Conservation (phyloP, 495 filamentous ascomycete genomes). For the Aspergillus campestris region DNA sequence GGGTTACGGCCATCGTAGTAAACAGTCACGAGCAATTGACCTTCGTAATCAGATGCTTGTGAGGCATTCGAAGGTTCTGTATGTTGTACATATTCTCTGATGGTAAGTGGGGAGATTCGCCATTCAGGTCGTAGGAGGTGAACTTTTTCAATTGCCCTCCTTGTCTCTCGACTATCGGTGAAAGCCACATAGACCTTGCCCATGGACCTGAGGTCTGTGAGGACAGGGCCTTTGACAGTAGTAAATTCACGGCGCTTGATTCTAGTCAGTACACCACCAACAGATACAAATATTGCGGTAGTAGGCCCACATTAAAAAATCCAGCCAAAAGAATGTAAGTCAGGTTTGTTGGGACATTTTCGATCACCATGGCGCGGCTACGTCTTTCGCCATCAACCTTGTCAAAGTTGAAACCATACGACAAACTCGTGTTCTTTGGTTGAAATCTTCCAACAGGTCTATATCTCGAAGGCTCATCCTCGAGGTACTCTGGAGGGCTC, state of each 20-base stretch:
- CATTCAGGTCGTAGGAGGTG: slow-evolving; percentile 38
- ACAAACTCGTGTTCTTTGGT: slow-evolving; percentile 2
- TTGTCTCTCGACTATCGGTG: slow-evolving; percentile 49
- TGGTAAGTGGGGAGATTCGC: slow-evolving; percentile 39
- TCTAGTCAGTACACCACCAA: background rate
- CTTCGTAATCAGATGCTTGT: slow-evolving; percentile 32
- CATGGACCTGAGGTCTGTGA: slow-evolving; percentile 20
- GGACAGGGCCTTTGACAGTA: slow-evolving; percentile 23
- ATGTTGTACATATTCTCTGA: slow-evolving; percentile 26
- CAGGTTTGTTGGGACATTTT: slow-evolving; percentile 19
- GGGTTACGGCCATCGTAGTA: slow-evolving; percentile 18
- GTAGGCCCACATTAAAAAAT: slow-evolving; percentile 23
- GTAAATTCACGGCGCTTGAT: slow-evolving; percentile 26
- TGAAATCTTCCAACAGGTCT: slow-evolving; percentile 9
- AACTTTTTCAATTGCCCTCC: slow-evolving; percentile 36
- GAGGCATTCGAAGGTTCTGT: slow-evolving; percentile 12
- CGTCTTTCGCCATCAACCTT: slow-evolving; percentile 12
- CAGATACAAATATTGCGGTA: background rate
- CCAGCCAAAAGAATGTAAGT: slow-evolving; percentile 24
- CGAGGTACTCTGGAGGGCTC: background rate
- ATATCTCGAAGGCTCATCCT: slow-evolving; percentile 2
- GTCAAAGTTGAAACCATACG: slow-evolving; percentile 1
- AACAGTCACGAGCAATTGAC: slow-evolving; percentile 23
- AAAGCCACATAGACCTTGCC: slow-evolving; percentile 48
- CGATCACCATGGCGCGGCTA: slow-evolving; percentile 22